Base-by-base conservation (phyloP, 1,284 basidiomycete genomes). In the Kalmanozyma brasiliensis region DNA sequence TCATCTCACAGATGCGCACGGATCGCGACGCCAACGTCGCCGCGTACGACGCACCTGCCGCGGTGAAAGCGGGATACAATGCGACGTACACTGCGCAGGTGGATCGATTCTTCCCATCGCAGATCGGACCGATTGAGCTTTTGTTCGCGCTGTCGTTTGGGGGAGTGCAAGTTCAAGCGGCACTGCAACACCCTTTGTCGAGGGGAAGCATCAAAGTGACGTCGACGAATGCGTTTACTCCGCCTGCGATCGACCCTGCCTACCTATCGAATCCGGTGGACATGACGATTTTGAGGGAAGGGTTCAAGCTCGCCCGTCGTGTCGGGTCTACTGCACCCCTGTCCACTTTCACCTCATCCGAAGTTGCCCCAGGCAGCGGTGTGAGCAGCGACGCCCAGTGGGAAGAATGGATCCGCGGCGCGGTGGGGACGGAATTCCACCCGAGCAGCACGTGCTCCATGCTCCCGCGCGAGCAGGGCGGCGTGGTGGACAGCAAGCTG, bases 131-230 rank as follows among this genome's bases (percentile, higher is more conserved):
- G 0, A 59, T 77, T 17, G 76, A 80, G 52, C 42, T 80, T 32
- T 55, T 82, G 8, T 67, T 65, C 22, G 60, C 76, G 10, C 44
- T 72, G 8, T 63, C 52, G 2, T 75, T 67, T 42, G 70, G 70
- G 6, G 52, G 55, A 1, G 44, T 80, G 3, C 60, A 73, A 52
- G 85, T 91, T 37, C 89, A 90, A 77, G 86, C 87, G 6, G 89
- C 89, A 0, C 78, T 90, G 24, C 89, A 91, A 76, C 88, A 89
- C 71, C 88, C 89, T 1, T 84, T 89, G 63, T 87, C 78, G 4
- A 77, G 83, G 24, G 85, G 85, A 7, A 73, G 68, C 9, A 77
- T 87, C 59, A 77, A 83, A 42, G 85, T 90, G 83, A 86, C 84
- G 66, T 86, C 85, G 9, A 83, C 83, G 22, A 84, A 87, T 74